These are phyloP conservation scores for Neovahlkampfia damariscottae DNA, from an alignment of 78 protist genomes.

Conservation along the genomic window DNA sequence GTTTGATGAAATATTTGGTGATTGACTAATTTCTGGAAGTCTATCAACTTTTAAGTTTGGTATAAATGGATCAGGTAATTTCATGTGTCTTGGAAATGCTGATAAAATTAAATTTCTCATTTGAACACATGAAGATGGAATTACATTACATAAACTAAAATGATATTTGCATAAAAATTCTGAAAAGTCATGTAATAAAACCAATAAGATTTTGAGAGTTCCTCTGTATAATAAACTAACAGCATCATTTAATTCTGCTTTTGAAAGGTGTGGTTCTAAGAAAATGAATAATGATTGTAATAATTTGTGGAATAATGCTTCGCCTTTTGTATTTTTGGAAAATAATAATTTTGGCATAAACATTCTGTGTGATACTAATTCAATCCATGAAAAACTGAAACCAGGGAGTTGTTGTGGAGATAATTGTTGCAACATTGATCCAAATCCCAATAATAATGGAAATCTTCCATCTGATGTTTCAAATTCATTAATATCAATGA, in stretches of 20 bases:
- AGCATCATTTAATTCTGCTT: slow-evolving; percentile 59
- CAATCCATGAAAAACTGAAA: slow-evolving; percentile 96
- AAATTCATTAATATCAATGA: slow-evolving; percentile 52
- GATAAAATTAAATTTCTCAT: slow-evolving; percentile 85
- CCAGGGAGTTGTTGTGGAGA: slow-evolving; percentile 76
- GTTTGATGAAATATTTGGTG: slow-evolving; percentile 57
- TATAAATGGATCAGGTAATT: slow-evolving; percentile 94
- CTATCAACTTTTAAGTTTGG: slow-evolving; percentile 80
- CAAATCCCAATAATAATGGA: slow-evolving; percentile 50
- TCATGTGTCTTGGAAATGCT: slow-evolving; percentile 86
- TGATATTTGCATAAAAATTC: slow-evolving; percentile 93
- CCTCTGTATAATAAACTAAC: slow-evolving; percentile 69
- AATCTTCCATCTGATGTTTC: slow-evolving; percentile 30
- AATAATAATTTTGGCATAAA: slow-evolving; percentile 47
- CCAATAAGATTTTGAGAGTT: slow-evolving; percentile 63
- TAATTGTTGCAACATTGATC: slow-evolving; percentile 46
- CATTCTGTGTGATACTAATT: slow-evolving; percentile 73
- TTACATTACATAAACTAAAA: slow-evolving; percentile 78
- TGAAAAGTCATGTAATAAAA: slow-evolving; percentile 97
- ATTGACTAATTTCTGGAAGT: slow-evolving; percentile 73
- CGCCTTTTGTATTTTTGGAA: slow-evolving; percentile 29
- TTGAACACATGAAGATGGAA: slow-evolving; percentile 89
- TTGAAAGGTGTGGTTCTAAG: slow-evolving; percentile 68
- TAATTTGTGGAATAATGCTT: slow-evolving; percentile 61
- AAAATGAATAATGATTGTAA: slow-evolving; percentile 70